Evolutionary conservation across 768 basidiomycete genomes (phyloP), one percentile per base, ranked within the genome.

Genomic region (Lentinus tigrinus): DNA sequence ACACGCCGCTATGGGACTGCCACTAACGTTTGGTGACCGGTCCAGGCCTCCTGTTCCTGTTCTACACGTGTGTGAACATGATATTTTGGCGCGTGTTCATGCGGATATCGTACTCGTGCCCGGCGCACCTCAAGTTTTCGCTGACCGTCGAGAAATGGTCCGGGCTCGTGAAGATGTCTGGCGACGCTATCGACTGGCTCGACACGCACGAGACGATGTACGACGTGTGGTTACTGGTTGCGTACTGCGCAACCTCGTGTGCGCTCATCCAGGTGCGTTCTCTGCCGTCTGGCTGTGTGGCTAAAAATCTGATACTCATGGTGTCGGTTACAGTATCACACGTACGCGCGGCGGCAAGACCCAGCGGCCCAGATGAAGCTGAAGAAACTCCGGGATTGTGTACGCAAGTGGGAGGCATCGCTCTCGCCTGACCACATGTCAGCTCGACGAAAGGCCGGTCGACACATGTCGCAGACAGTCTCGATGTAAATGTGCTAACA

Each of bases 51-150:
- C 78, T 99, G 23, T 95, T 97, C 72, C 73, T 98, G 52, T 79
- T 93, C 39, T 95, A 92, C 70, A 84, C 90, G 28, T 93, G 91
- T 68, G 87, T 98, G 43, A 88, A 87, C 64, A 97, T 98, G 86
- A 91, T 98, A 72, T 95, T 97, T 75, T 97, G 93, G 87, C 89
- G 96, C 49, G 94, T 97, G 31, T 98, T 98, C 77, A 95, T 98
- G 93, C 85, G 96, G 51, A 93, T 98, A 73, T 94, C 92, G 57
- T 98, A 97, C 75, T 81, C 86, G 19, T 91, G 92, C 68, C 95
- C 96, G 9, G 84, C 84, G 11, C 94, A 97, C 68, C 82, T 96
- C 67, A 95, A 91, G 69, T 94, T 96, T 66, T 81, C 83, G 38
- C 74, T 95, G 62, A 90, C 87, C 2, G 81, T 94, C 26, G 87